These are phyloP conservation scores for Rhododendron ferrugineum DNA, from an alignment of 148 eudicot species.

Conservation along the genomic window DNA sequence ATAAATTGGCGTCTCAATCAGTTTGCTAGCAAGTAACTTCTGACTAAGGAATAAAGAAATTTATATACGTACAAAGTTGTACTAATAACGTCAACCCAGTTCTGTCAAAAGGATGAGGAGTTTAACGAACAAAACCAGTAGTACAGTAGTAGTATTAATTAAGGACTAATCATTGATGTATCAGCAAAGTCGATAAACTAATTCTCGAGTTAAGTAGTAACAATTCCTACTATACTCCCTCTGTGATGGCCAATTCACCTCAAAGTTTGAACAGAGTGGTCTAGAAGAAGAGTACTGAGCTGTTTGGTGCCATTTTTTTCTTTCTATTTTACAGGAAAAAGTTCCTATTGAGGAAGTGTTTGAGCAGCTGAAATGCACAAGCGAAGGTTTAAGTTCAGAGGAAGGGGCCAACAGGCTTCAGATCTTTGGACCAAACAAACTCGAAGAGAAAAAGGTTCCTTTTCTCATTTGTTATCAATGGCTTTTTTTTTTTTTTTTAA, in stretches of 20 bases:
- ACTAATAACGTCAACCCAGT: neutral
- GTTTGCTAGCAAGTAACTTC: neutral
- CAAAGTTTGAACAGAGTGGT: neutral
- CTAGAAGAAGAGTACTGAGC: neutral
- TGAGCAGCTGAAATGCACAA: constrained; percentile 78
- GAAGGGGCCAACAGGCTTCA: constrained; percentile 84
- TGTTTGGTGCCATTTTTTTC: neutral
- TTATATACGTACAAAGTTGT: neutral
- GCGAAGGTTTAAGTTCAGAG: constrained; percentile 62
- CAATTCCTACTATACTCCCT: neutral
- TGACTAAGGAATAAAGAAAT: neutral
- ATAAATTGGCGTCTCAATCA: neutral
- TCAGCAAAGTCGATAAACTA: neutral
- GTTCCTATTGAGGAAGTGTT: constrained; percentile 97
- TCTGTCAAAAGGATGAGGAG: neutral
- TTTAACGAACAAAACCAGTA: neutral
- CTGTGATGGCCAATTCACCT: neutral
- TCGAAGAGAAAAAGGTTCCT: constrained; percentile 82
- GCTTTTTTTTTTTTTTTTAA: neutral
- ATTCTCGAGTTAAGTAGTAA: neutral
- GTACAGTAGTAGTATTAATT: neutral
- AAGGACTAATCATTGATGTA: neutral
- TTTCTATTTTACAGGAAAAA: constrained; percentile 55
- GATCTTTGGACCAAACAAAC: constrained; percentile 86
- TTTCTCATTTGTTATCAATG: neutral